A percentile compares a stretch with the other conserved stretches of the same genome.
These are phyloP conservation scores for Xylaria palmicola DNA, from an alignment of 495 filamentous ascomycete genomes.

Conservation along the genomic window DNA sequence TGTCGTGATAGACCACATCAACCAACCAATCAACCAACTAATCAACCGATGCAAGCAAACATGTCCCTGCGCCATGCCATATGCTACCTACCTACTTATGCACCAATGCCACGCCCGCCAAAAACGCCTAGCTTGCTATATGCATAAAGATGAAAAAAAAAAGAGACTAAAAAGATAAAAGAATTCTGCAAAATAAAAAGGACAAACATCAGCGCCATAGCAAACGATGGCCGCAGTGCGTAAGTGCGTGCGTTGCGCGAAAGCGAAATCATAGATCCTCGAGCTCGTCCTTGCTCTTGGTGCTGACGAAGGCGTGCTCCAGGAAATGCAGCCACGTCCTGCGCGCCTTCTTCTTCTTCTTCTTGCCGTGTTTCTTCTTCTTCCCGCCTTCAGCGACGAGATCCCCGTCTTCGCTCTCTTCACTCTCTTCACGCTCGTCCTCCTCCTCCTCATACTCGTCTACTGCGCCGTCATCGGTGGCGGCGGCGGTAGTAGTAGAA, in stretches of 20 bases:
- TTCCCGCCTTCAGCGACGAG: slow-evolving; percentile 33
- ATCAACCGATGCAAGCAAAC: neutral
- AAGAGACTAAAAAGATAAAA: neutral
- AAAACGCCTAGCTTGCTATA: slow-evolving; percentile 19
- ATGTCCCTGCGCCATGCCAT: neutral
- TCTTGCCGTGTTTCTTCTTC: slow-evolving; percentile 43
- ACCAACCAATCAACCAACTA: neutral
- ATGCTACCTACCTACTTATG: no score
- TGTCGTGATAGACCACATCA: no score
- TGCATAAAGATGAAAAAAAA: neutral
- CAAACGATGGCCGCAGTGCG: neutral
- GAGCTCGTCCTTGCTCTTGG: slow-evolving; percentile 60
- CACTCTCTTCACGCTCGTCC: slow-evolving; percentile 23
- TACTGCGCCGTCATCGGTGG: neutral
- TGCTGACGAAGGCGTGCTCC: slow-evolving; percentile 75
- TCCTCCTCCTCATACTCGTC: slow-evolving; percentile 4
- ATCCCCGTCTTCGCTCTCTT: slow-evolving; percentile 5
- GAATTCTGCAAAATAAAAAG: neutral
- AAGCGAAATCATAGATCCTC: slow-evolving; percentile 38
- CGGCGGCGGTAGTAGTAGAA: neutral
- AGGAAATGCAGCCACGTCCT: slow-evolving; percentile 76
- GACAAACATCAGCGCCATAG: no score
- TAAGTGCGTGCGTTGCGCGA: no score
- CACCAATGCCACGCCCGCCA: slow-evolving; percentile 4
- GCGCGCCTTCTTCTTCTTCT: slow-evolving; percentile 50